A percentile compares a stretch with the other conserved stretches of the same genome.
These are phyloP conservation scores for Lachnellula subtilissima DNA, from an alignment of 2,329 filamentous ascomycete genomes.

Conservation along the genomic window DNA sequence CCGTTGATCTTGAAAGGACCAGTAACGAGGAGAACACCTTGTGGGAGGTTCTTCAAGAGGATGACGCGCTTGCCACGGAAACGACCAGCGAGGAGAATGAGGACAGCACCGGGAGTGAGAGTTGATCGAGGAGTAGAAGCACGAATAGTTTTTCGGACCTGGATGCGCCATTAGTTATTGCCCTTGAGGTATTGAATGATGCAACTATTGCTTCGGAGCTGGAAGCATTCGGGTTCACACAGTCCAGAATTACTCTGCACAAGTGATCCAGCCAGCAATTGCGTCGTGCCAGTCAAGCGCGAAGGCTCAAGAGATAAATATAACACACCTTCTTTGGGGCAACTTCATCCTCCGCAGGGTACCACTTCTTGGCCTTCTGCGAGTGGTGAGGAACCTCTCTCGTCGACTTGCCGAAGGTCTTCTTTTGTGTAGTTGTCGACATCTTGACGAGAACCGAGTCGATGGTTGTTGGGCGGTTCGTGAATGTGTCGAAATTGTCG, in stretches of 20 bases:
- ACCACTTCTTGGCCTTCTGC: conserved; percentile 99
- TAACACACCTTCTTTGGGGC: conserved; percentile 86
- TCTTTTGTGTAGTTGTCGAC: conserved; percentile 61
- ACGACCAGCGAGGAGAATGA: conserved; percentile 98
- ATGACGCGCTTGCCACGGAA: conserved; percentile 99
- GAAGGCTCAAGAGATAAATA: conserved; percentile 5
- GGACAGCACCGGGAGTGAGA: conserved; percentile 89
- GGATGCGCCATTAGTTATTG: conserved; percentile 29
- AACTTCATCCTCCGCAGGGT: conserved; percentile 88
- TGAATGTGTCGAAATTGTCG: conserved; percentile 20
- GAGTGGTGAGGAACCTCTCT: conserved; percentile 79
- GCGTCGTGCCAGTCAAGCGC: neutral
- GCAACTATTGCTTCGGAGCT: neutral
- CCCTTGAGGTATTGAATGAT: neutral
- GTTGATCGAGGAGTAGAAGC: conserved; percentile 81
- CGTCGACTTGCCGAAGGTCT: conserved; percentile 97
- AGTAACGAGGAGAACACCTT: conserved; percentile 98
- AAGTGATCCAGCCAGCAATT: conserved; percentile 8
- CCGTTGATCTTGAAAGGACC: conserved; percentile 99
- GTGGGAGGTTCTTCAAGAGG: conserved; percentile 94
- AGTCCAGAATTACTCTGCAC: neutral
- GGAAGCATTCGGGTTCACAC: neutral
- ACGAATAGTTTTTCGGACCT: conserved; percentile 94
- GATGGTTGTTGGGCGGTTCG: conserved; percentile 26
- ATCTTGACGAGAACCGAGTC: conserved; percentile 46